Percentiles rank a stretch among this genome's conserved stretches.
Evolutionary conservation across 305 asterid species (phyloP).

Genomic region (Fraxinus greggii): DNA sequence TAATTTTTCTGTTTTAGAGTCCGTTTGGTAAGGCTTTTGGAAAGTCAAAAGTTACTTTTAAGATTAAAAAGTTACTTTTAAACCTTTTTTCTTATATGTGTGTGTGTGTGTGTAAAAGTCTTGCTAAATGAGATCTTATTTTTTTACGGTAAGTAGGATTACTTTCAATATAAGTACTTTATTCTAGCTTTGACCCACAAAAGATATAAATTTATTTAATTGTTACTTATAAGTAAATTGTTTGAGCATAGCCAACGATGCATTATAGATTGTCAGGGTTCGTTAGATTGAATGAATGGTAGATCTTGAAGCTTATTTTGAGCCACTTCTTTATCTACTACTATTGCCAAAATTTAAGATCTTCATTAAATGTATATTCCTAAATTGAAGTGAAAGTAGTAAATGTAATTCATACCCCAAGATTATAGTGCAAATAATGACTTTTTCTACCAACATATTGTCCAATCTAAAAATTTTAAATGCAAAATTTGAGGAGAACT

Average conservation of each 20-base stretch:
- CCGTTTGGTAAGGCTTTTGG: neutral
- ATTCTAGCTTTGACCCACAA: neutral
- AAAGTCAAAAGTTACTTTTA: neutral
- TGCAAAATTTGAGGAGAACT: neutral
- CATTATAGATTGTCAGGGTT: neutral
- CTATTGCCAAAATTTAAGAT: neutral
- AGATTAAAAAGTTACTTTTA: neutral
- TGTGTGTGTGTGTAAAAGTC: too few relatives aligned
- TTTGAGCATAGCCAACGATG: neutral
- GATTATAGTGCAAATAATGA: slow-evolving; percentile 12
- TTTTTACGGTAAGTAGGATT: neutral
- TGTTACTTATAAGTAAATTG: neutral
- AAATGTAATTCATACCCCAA: slow-evolving; percentile 21
- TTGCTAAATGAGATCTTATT: neutral
- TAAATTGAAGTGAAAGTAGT: slow-evolving; percentile 24
- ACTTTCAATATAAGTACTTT: neutral
- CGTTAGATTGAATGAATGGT: neutral
- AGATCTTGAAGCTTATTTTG: neutral
- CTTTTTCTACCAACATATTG: slow-evolving; percentile 13
- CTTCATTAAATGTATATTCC: slow-evolving; percentile 35
- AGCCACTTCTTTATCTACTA: neutral
- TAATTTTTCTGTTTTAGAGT: neutral
- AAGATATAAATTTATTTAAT: neutral
- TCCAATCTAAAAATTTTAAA: neutral
- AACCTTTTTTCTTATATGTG: neutral